A percentile compares a stretch with the other conserved stretches of the same genome.
These are phyloP conservation scores for Hyaloperonospora arabidopsidis DNA, from an alignment of 352 stramenopile genomes.

Conservation along the genomic window DNA sequence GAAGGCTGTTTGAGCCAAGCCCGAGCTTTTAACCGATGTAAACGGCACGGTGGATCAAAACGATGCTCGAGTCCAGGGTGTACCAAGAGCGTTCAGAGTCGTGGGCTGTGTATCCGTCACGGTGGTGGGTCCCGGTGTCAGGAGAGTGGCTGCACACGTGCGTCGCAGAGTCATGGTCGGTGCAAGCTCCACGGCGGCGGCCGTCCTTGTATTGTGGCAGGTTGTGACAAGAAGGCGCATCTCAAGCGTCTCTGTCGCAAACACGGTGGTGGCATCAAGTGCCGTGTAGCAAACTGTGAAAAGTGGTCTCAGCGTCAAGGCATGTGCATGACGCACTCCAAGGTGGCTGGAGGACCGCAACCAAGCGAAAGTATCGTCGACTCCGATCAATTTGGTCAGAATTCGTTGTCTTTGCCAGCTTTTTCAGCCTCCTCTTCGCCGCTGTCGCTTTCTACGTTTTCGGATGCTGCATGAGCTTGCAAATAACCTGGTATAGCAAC, in stretches of 20 bases:
- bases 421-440: too few species aligned
- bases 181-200: conserved; percentile 61
- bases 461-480: too few species aligned
- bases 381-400: too few species aligned
- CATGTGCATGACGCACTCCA: conserved; percentile 84
- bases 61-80: conserved; percentile 61
- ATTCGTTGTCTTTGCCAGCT: too few species aligned
- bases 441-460: too few species aligned
- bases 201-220: conserved; percentile 46
- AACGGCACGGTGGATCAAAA: conserved; percentile 77
- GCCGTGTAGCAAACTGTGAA: conserved; percentile 48
- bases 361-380: not conserved
- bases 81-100: conserved; percentile 79
- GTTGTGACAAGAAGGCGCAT: conserved; percentile 78
- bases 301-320: conserved; percentile 80
- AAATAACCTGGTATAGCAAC: too few species aligned
- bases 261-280: conserved; percentile 77
- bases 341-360: conserved; percentile 21
- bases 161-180: conserved; percentile 63
- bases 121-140: conserved; percentile 72
- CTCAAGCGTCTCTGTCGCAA: conserved; percentile 76
- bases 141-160: conserved; percentile 37
- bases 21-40: conserved; percentile 77
- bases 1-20: conserved; percentile 77
- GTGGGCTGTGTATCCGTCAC: conserved; percentile 54